Base-by-base conservation (phyloP, 2,329 filamentous ascomycete genomes). In the Diaporthe aspalathi region DNA sequence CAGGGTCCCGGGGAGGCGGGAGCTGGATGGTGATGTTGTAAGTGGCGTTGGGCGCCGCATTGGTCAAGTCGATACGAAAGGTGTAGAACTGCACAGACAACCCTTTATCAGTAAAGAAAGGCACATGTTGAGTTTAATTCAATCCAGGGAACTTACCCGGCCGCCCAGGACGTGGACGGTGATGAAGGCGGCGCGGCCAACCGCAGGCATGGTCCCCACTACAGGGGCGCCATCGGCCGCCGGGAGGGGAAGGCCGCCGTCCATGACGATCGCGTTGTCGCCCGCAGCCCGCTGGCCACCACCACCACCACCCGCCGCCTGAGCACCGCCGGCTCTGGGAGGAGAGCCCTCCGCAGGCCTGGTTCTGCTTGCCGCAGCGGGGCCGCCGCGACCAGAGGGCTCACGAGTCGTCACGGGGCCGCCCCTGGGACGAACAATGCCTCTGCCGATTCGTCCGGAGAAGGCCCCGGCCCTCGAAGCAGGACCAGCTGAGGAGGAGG, bases 11-110 rank as follows among this genome's bases (percentile, higher is more conserved):
- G 43, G 11, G 29, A 12, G 60, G 27, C 20, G 43, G 43, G 9
- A 65, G n/a, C 14, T 38, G 35, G 45, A 65, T 65, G 5, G 27
- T 12, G 60, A 65, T 50, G 24, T 50, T 65, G 60, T 65, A 65
- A 6, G 29, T 38, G 7, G 29, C 45, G 8, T 20, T 32, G 17
- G 43, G 43, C 9, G 27, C 40, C 2, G 60, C 60, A 24, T 63
- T 16, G 45, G 14, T 35, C 60, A 63, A 35, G 14, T 63, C 60
- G 8, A 50, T 16, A 2, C 20, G 29, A 0, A 65, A 20, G 7
- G 60, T 63, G 43, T 63, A 47, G 40, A 35, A 38, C 60, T 65
- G 29, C 24, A 9, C n/a, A 12, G n/a, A n/a, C n/a, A n/a, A n/a
- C 35, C 20, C 22, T 5, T 9, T 17, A 11, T 65, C 11, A 50